Evolutionary conservation across 306 rosid species (phyloP).

Genomic region (Gleditsia sinensis): DNA sequence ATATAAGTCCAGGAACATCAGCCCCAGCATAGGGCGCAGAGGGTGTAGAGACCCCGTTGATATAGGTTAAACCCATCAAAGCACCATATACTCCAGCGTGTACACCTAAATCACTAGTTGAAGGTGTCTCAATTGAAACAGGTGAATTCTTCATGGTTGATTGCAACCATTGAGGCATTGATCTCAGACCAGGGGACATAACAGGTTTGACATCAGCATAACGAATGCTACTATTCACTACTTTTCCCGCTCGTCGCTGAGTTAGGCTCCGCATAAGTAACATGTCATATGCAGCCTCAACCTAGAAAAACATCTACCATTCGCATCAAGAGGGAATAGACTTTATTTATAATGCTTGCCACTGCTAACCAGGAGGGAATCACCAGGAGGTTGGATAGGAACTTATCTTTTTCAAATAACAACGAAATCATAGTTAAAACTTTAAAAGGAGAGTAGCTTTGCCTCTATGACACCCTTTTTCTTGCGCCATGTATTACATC

Average conservation of each 20-base stretch:
- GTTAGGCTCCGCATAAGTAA: conserved; percentile 92
- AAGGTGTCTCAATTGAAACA: conserved; percentile 74
- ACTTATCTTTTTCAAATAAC: not conserved
- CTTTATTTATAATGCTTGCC: conserved; percentile 15
- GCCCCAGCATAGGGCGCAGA: conserved; percentile 67
- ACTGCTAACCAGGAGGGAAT: not conserved
- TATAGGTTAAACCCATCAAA: conserved; percentile 78
- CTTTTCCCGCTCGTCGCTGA: conserved; percentile 90
- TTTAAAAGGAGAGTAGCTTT: not conserved
- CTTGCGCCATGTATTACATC: not conserved
- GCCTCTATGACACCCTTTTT: not conserved
- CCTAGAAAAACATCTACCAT: conserved; percentile 48
- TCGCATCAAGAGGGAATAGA: conserved; percentile 22
- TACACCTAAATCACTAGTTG: conserved; percentile 74
- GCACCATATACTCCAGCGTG: conserved; percentile 97
- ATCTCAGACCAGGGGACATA: conserved; percentile 50
- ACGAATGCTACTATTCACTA: conserved; percentile 71
- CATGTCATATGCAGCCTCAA: conserved; percentile 98
- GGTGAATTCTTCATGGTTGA: conserved; percentile 63
- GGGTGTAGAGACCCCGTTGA: conserved; percentile 63
- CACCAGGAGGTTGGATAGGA: conserved; percentile 8
- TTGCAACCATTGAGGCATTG: conserved; percentile 88
- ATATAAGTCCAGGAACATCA: conserved; percentile 91
- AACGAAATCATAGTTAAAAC: not conserved
- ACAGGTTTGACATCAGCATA: conserved; percentile 93